Evolutionary conservation across 805 yeast species (phyloP), one percentile per base, ranked within the genome.

Genomic region (Yarrowia deformans): DNA sequence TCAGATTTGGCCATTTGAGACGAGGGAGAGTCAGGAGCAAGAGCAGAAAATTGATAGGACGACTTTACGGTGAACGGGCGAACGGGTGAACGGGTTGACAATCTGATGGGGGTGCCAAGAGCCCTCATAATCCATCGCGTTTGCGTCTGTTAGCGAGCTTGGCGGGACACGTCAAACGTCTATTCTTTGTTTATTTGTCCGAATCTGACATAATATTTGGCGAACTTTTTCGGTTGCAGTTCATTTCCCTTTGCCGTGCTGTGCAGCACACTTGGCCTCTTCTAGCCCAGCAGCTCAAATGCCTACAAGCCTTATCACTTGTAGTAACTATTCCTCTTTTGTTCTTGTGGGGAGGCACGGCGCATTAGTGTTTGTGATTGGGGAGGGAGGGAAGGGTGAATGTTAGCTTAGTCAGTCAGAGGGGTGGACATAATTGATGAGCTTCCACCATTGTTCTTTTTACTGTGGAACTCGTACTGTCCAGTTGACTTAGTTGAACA

Each of bases 261-360:
- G 29, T 23, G 29, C 29, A 23, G 29, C 29, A 23, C 29, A 23
- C 29, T 23, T 23, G 29, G 4, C 29, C 29, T 23, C 29, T 23
- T 23, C 29, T 23, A 23, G 29, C 29, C 29, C 29, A 23, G 29
- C 29, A 23, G 29, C 12, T 48, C 12, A 52, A 52, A 35, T 8
- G 14, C 35, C 45, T 54, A 54, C 60, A 54, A 54, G 14, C 60
- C 60, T 34, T 34, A 23, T 23, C 29, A 23, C 29, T 23, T 23
- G 29, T 45, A 54, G 13, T 39, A 8, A 54, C 60, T 23, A 54
- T 54, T 19, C 60, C 60, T 54, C 45, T 54, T 54, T 54, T 54
- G 45, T 34, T 32, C 37, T n/a, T 54, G 58, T 54, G 58, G 58
- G 58, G 58, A 54, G 9, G 34, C 13, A 54, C 58, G 58, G 58